These are phyloP conservation scores for Myotisia sp. DNA, from an alignment of 2,329 filamentous ascomycete species.

Conservation along the genomic window DNA sequence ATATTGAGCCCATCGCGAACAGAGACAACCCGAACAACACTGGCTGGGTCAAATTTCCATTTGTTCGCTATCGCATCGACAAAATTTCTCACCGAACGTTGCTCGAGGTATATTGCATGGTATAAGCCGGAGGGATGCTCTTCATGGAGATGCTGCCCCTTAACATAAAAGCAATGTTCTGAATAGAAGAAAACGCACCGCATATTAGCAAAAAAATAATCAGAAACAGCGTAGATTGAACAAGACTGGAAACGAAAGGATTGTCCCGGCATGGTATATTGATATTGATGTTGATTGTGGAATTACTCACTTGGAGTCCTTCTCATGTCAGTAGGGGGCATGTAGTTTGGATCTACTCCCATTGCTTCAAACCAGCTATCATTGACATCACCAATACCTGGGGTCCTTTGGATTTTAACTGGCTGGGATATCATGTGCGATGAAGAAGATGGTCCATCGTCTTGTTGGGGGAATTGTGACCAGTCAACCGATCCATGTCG, in stretches of 20 bases:
- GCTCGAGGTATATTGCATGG: slow-evolving; percentile 70
- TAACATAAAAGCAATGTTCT: slow-evolving; percentile 80
- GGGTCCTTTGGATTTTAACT: slow-evolving; percentile 20
- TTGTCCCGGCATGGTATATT: too few species aligned
- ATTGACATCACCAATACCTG: slow-evolving; percentile 29
- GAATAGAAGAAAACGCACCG: not conserved
- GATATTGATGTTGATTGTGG: too few species aligned
- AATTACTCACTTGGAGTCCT: slow-evolving; percentile 51
- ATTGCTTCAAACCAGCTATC: slow-evolving; percentile 81
- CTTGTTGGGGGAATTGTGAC: slow-evolving; percentile 15
- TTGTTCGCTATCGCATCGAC: slow-evolving; percentile 60
- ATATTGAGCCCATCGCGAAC: slow-evolving; percentile 65
- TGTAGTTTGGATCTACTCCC: slow-evolving; percentile 75
- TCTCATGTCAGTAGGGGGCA: slow-evolving; percentile 57
- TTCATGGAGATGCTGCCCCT: slow-evolving; percentile 35
- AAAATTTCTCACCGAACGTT: slow-evolving; percentile 62
- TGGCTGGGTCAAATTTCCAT: slow-evolving; percentile 60
- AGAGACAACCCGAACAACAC: slow-evolving; percentile 56
- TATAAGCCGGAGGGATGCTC: slow-evolving; percentile 47
- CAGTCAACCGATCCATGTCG: slow-evolving; percentile 17
- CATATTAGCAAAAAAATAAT: too few species aligned
- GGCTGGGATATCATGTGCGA: slow-evolving; percentile 15
- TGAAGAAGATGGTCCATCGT: slow-evolving; percentile 5
- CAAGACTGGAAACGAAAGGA: too few species aligned
- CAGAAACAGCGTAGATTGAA: too few species aligned